phyloP scores from a whole-genome alignment of 768 basidiomycete genomes.

The Stropharia rugosoannulata region DNA sequence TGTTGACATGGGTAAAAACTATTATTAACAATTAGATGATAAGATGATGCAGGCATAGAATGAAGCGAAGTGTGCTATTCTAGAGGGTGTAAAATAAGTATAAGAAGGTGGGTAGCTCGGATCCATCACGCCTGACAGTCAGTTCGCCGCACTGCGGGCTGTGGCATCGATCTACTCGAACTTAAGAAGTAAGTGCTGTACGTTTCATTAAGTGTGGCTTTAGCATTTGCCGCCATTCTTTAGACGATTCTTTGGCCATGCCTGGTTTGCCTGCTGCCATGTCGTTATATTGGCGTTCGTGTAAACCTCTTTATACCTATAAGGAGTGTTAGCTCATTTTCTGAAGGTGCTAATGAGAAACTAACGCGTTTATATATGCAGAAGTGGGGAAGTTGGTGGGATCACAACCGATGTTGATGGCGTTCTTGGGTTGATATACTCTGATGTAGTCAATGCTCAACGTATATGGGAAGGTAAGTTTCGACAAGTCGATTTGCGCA shows the following conservation, averaged over 20 bases:
- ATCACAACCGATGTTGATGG: slow-evolving; percentile 77
- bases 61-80: not conserved
- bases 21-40: slow-evolving; percentile 6
- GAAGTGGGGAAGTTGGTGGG: slow-evolving; percentile 71
- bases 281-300: slow-evolving; percentile 71
- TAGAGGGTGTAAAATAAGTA: no score
- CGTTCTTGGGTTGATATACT: slow-evolving; percentile 73
- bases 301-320: slow-evolving; percentile 57
- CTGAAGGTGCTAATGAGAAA: not conserved
- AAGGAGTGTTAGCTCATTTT: not conserved
- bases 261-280: slow-evolving; percentile 55
- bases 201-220: not conserved
- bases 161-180: not conserved
- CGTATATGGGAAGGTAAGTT: slow-evolving; percentile 61
- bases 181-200: not conserved
- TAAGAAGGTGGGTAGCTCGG: not conserved
- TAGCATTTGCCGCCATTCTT: slow-evolving; percentile 5
- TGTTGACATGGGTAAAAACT: not conserved
- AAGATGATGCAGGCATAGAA: slow-evolving; percentile 1
- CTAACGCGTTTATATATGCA: slow-evolving; percentile 61
- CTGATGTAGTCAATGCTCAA: slow-evolving; percentile 84
- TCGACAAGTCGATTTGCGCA: slow-evolving; percentile 54
- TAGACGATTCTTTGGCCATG: slow-evolving; percentile 57
- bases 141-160: not conserved
- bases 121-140: not conserved